Evolutionary conservation across 108 stramenopile genomes (phyloP).

Genomic region (Aurantiochytrium sp.): DNA sequence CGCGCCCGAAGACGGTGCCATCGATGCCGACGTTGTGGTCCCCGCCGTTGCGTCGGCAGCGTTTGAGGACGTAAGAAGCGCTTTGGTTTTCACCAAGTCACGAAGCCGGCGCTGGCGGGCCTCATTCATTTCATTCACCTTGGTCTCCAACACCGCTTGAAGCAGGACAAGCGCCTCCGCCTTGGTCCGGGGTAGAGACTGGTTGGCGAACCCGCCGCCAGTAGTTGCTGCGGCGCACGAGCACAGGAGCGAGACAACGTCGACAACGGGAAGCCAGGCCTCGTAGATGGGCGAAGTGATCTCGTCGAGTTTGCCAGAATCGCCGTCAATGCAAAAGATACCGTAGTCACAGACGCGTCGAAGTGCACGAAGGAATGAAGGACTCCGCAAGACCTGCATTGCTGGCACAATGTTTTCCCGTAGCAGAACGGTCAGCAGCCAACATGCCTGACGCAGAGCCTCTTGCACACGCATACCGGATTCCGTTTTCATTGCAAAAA

Average conservation of each 20-base stretch:
- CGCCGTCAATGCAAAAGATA: background rate
- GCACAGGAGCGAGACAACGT: background rate
- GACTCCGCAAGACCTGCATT: background rate
- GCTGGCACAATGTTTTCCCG: background rate
- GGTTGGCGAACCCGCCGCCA: background rate
- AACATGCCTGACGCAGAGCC: background rate
- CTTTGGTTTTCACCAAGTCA: background rate
- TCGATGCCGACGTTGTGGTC: background rate
- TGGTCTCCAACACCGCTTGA: background rate
- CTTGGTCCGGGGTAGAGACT: background rate
- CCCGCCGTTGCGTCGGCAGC: background rate
- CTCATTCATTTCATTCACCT: conserved; percentile 1
- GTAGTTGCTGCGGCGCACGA: background rate
- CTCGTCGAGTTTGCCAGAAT: background rate
- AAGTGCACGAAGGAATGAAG: background rate
- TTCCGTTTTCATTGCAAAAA: background rate
- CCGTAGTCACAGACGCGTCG: background rate
- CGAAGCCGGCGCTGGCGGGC: background rate
- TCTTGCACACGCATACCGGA: background rate
- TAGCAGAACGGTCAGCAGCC: background rate
- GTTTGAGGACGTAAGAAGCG: background rate
- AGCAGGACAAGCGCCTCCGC: background rate
- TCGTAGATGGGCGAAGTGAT: background rate
- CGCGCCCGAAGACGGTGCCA: too few species aligned
- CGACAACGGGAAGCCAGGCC: background rate